Base-by-base conservation (phyloP, 2,329 filamentous ascomycete genomes). In the Aureobasidium sp. region DNA sequence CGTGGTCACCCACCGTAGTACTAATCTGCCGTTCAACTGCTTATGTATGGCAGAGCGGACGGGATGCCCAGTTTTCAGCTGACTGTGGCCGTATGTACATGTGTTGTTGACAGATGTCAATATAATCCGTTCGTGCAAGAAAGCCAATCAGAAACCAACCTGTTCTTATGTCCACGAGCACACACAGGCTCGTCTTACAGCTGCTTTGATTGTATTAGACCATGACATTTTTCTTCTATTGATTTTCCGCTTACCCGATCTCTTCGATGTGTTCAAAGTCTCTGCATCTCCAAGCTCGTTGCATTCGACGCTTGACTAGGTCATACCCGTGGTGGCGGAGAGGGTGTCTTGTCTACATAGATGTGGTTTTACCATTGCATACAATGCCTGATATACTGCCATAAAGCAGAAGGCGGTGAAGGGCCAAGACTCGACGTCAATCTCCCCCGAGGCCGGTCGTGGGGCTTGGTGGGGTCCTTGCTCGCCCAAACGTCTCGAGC, bases 401-500 rank as follows among this genome's bases (percentile, higher is more conserved):
- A 20, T n/a, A n/a, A 3, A 12, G 17, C 7, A 14, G 14, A 52
- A 55, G 51, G 51, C 51, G 52, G 52, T 44, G 37, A 56, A 34
- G 12, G 0, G n/a, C 45, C 25, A 48, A 48, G 22, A 7, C 31
- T 44, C 11, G 6, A 11, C 9, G 31, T 34, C 48, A 52, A 53
- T 41, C 36, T 41, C 6, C 22, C 27, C 53, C 53, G 53, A 57
- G 29, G 41, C 25, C 39, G 52, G 36, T 15, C 52, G 53, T 57
- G 53, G 53, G 53, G 53, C 53, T 44, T 57, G 31, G 53, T 57
- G 53, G 53, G 53, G 53, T 57, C 53, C 12, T 25, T 36, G 14
- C 29, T 25, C 53, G 14, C n/a, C 41, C n/a, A 36, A 57, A 22
- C 27, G 29, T 14, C 53, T 44, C 29, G 53, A 45, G 45, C 34